These are phyloP conservation scores for Quercus glauca DNA, from an alignment of 306 rosid species.

Conservation along the genomic window DNA sequence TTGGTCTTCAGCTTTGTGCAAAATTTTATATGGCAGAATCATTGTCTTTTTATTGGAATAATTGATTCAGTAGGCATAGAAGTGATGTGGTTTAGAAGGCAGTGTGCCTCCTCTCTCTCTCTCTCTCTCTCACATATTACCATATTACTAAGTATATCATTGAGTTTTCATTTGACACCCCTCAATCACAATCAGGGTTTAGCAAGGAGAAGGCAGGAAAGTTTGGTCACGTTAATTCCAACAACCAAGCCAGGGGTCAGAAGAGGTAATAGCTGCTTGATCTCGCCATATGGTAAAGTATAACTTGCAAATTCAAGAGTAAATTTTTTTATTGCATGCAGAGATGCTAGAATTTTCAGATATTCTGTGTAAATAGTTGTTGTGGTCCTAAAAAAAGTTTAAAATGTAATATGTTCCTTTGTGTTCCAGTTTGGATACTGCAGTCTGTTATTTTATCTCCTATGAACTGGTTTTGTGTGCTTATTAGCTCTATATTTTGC, in stretches of 20 bases:
- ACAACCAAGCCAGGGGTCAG: conserved; percentile 40
- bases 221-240: conserved; percentile 24
- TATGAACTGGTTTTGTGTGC: background rate
- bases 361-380: background rate
- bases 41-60: background rate
- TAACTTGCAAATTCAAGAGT: conserved; percentile 1
- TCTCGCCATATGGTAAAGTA: conserved; percentile 9
- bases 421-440: background rate
- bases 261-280: conserved; percentile 53
- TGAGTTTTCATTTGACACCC: background rate
- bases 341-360: conserved; percentile 1
- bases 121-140: conserved; percentile 8
- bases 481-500: conserved; percentile 1
- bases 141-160: conserved; percentile 23
- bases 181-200: conserved; percentile 42
- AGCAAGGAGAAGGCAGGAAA: conserved; percentile 39
- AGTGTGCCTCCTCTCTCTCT: background rate
- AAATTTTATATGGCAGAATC: too few relatives aligned
- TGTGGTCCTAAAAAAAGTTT: background rate
- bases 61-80: background rate
- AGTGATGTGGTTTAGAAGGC: background rate
- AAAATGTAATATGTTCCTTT: background rate
- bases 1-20: too few relatives aligned
- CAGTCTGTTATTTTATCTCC: background rate
- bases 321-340: conserved; percentile 8